Base-by-base conservation (phyloP, 805 yeast species). In the Cephaloascus albidus region DNA sequence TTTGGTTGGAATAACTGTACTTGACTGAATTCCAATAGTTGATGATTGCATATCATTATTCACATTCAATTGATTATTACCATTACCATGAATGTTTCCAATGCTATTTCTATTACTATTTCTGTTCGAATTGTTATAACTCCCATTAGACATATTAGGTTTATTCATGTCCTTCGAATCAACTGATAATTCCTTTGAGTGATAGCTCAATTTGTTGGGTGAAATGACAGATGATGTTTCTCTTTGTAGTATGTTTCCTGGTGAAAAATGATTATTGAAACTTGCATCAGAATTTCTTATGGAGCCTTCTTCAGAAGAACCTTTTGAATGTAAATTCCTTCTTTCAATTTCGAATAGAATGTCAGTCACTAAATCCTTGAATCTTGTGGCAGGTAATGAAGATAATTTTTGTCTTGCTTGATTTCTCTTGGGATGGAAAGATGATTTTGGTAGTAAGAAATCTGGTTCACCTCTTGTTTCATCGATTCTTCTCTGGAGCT, bases 371-470 rank as follows among this genome's bases (percentile, higher is more conserved):
- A 93, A 74, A 56, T 90, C 98, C 49, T 81, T 81, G 63, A 93
- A 93, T 44, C 97, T 64, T 3, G 80, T 58, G 37, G 80, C 78
- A 2, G 96, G 93, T 42, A 93, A 72, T 37, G 85, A 78, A 4
- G 96, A 82, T 48, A 93, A 71, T 61, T 89, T 90, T 58, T 85
- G 85, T 50, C 99, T 74, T 2, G 98, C 97, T 58, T 88, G 95
- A 55, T 93, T 94, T 53, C 99, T 75, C 55, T 88, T 89, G 34
- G 95, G 89, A 58, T 93, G 98, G 61, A 86, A 87, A 16, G 72
- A 70, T 4, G 74, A 68, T 50, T 77, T 76, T 4, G 95, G 89
- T 32, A 78, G 67, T 39, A 90, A 67, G 51, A 72, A 78, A 40
- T 75, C 78, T 1, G 84, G 79, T 46, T 74, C 76, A 23, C 72